Percentiles rank a stretch among this genome's conserved stretches.
Evolutionary conservation across 495 filamentous ascomycete genomes (phyloP).

Genomic region (Aspergillus sclerotiicarbonarius): DNA sequence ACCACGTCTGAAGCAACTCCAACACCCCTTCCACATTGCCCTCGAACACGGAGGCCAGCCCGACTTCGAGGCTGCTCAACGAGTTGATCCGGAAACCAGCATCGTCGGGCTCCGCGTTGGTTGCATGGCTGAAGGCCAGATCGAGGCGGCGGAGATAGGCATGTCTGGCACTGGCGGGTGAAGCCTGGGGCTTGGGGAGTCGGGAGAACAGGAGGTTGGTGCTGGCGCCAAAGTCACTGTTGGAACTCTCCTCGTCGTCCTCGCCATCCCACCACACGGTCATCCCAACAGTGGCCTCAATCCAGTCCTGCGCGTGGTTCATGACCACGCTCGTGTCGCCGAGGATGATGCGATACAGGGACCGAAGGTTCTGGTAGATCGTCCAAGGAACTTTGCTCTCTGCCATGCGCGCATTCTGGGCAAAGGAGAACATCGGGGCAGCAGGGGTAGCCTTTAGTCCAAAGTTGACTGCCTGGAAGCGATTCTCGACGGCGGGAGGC

Average conservation of each 20-base stretch:
- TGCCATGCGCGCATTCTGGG: conserved; percentile 67
- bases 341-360: conserved; percentile 72
- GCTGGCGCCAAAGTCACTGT: conserved; percentile 22
- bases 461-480: conserved; percentile 54
- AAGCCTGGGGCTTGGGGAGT: conserved; percentile 24
- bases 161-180: conserved; percentile 42
- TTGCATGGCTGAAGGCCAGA: conserved; percentile 49
- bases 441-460: conserved; percentile 39
- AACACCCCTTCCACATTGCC: conserved; percentile 71
- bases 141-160: conserved; percentile 55
- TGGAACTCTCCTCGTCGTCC: conserved; percentile 43
- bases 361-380: conserved; percentile 74
- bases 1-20: conserved; percentile 73
- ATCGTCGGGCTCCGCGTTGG: conserved; percentile 43
- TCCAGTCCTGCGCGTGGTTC: conserved; percentile 72
- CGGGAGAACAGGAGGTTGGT: conserved; percentile 28
- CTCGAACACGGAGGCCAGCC: conserved; percentile 73
- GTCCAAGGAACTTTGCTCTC: conserved; percentile 82
- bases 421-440: conserved; percentile 43
- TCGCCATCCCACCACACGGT: conserved; percentile 89
- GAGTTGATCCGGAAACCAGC: conserved; percentile 66
- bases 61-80: conserved; percentile 69
- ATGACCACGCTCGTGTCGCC: conserved; percentile 70
- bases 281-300: conserved; percentile 76
- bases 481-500: conserved; percentile 30